These are phyloP conservation scores for Brasilioporus rufonigricans DNA, from an alignment of 768 basidiomycete genomes.

Conservation along the genomic window DNA sequence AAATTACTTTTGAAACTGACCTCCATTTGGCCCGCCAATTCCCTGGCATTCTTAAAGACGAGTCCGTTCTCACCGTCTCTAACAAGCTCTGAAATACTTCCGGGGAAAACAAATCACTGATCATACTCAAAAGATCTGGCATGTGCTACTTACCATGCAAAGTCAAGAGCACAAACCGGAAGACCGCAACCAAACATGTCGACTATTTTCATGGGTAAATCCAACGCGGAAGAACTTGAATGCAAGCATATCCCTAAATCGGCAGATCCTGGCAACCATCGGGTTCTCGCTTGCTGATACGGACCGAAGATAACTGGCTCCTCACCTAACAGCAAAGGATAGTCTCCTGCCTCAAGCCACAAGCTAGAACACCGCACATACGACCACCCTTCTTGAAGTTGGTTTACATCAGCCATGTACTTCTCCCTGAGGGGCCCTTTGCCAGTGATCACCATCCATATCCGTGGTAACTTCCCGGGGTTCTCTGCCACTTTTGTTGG, in stretches of 20 bases:
- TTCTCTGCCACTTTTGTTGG: slow-evolving; percentile 9
- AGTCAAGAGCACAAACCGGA: slow-evolving; percentile 88
- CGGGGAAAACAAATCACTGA: slow-evolving; percentile 1
- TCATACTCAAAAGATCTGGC: background rate
- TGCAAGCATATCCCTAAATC: slow-evolving; percentile 92
- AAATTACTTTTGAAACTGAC: slow-evolving; percentile 15
- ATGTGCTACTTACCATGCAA: slow-evolving; percentile 63
- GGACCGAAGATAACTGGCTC: background rate
- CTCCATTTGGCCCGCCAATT: slow-evolving; percentile 74
- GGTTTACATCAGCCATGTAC: slow-evolving; percentile 71
- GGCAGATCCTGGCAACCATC: slow-evolving; percentile 63
- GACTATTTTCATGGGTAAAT: slow-evolving; percentile 98
- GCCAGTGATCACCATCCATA: slow-evolving; percentile 86
- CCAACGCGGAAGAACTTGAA: slow-evolving; percentile 83
- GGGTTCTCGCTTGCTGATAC: background rate
- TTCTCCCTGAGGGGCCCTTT: slow-evolving; percentile 74
- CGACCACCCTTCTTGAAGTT: slow-evolving; percentile 62
- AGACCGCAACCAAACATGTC: slow-evolving; percentile 99
- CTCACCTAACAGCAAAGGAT: slow-evolving; percentile 81
- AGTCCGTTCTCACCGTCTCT: slow-evolving; percentile 81
- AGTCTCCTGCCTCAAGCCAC: slow-evolving; percentile 90
- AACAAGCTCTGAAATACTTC: slow-evolving; percentile 83
- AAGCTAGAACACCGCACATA: slow-evolving; percentile 77
- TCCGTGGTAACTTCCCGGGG: slow-evolving; percentile 54
- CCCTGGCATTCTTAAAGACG: slow-evolving; percentile 62